Percentiles rank a stretch among this genome's conserved stretches.
These are phyloP conservation scores for Saccharomycopsis sp. DNA, from an alignment of 805 yeast genomes.

Conservation along the genomic window DNA sequence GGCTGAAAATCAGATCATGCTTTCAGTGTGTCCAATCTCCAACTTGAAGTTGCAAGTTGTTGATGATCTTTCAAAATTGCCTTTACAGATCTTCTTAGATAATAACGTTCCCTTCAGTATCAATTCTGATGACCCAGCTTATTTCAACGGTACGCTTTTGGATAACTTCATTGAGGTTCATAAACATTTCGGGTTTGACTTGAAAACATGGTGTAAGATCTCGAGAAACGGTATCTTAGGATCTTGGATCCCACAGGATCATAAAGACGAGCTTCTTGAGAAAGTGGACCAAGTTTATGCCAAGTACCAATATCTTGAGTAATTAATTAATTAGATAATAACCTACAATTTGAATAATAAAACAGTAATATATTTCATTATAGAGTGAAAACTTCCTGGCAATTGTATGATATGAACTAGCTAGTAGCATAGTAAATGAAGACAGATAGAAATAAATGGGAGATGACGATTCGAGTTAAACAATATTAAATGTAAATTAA, in stretches of 20 bases:
- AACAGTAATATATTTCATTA: neutral
- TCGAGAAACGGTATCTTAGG: slow-evolving; percentile 64
- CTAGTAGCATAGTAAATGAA: neutral
- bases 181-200: slow-evolving; percentile 53
- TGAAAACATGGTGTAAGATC: slow-evolving; percentile 55
- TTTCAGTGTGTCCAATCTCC: slow-evolving; percentile 73
- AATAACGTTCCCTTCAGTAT: slow-evolving; percentile 63
- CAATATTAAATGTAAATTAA: neutral
- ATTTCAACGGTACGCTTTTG: slow-evolving; percentile 77
- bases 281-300: slow-evolving; percentile 37
- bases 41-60: slow-evolving; percentile 74
- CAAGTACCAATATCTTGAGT: slow-evolving; percentile 29
- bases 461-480: neutral
- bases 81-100: slow-evolving; percentile 55
- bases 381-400: neutral
- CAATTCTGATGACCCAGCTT: slow-evolving; percentile 77
- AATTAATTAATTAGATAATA: neutral
- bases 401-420: neutral
- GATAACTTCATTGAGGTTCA: slow-evolving; percentile 70
- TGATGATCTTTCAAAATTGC: slow-evolving; percentile 57
- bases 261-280: slow-evolving; percentile 39
- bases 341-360: too few relatives aligned
- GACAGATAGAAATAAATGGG: neutral
- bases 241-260: slow-evolving; percentile 60
- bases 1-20: slow-evolving; percentile 47